These are phyloP conservation scores for Bacterosira constricta DNA, from an alignment of 108 stramenopile genomes.

Conservation along the genomic window DNA sequence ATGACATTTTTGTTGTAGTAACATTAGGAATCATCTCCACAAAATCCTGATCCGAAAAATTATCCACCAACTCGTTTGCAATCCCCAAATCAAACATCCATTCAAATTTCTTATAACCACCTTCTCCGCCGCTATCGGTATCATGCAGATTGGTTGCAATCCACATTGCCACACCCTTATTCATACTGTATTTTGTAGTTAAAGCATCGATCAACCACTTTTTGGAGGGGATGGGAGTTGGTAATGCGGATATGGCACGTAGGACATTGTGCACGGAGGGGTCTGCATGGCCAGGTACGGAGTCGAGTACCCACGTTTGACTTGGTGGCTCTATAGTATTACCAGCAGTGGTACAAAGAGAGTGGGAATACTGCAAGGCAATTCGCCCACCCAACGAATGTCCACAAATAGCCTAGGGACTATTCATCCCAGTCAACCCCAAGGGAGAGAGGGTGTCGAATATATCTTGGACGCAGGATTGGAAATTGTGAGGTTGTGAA, in stretches of 20 bases:
- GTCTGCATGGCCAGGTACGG: constrained; percentile 70
- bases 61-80: constrained; percentile 59
- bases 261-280: constrained; percentile 70
- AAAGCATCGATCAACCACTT: constrained; percentile 8
- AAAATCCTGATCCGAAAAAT: constrained; percentile 74
- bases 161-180: constrained; percentile 46
- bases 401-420: constrained; percentile 61
- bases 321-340: constrained; percentile 27
- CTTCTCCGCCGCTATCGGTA: background rate
- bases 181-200: constrained; percentile 21
- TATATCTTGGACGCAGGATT: constrained; percentile 54
- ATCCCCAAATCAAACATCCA: constrained; percentile 82
- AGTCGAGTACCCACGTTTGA: constrained; percentile 79
- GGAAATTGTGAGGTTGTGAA: constrained; percentile 35
- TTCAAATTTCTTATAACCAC: too few species aligned
- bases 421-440: constrained; percentile 9
- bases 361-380: constrained; percentile 67
- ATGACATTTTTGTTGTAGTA: background rate
- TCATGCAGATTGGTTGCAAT: constrained; percentile 53
- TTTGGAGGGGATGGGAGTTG: constrained; percentile 33
- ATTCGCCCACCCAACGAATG: constrained; percentile 87
- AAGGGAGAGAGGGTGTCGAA: constrained; percentile 46
- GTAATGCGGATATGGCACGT: constrained; percentile 49
- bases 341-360: background rate
- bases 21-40: constrained; percentile 44